Evolutionary conservation across 352 stramenopile genomes (phyloP), one percentile per base, ranked within the genome.

Genomic region (Phytophthora colocasiae): DNA sequence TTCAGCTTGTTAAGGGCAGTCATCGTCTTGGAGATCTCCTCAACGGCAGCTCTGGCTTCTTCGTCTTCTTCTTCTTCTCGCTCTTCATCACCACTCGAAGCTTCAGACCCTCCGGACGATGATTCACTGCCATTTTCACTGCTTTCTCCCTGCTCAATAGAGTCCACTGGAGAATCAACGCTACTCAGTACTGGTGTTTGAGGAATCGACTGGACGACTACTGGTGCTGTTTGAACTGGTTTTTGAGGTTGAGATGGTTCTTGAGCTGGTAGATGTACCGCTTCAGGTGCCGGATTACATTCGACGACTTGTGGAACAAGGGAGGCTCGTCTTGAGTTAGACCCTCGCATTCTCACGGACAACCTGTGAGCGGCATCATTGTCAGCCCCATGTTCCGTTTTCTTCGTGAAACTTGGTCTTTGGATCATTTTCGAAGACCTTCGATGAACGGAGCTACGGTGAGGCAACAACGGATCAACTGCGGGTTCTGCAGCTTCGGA

Each of bases 1-100:
- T 90, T 88, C 5, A 90, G 73, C 40, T 92, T 92, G 58, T 84
- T 85, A 1, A 92, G 68, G 22, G 83, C 83, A 2, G 63, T 87
- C 63, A 92, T 78, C 2, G 83, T 83, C 7, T 74, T 74, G 1
- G 79, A 83, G 34, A 89, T 89, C 19, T 83, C 65, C 6, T 71
- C 72, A 12, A 66, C 76, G 19, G 17, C 47, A 63, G 56, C 53
- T 60, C 34, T 45, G 40, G 50, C 43, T 55, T 67, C 64, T 14
- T 27, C 53, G 17, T 67, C 62, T 11, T 71, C 62, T n/a, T 66
- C 50, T 9, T 40, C 62, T n/a, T 63, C 50, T 9, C 32, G 10
- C 17, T 61, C 65, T 24, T 63, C 53, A 2, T 71, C 56, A 11
- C 14, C 32, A 51, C 52, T 64, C 44, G 63, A 64, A 6, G 56